Base-by-base conservation (phyloP, 2,329 filamentous ascomycete genomes). In the Thelonectria blattea region DNA sequence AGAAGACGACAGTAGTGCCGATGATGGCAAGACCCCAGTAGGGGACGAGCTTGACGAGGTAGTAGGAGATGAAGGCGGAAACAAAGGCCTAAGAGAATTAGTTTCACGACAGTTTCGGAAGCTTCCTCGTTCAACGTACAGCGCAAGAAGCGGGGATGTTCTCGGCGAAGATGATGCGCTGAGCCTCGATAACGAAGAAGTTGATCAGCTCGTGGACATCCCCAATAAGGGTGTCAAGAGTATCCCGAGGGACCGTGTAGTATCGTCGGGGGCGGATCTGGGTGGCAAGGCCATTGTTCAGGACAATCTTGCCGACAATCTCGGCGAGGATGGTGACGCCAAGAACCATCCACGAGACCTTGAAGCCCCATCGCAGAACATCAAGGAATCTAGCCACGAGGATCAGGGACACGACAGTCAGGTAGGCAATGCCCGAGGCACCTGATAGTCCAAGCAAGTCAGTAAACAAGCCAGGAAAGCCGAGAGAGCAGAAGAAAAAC, bases 101-200 rank as follows among this genome's bases (percentile, higher is more conserved):
- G 69, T 54, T 32, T 9, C 8, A 11, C n/a, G 17, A n/a, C 41
- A 4, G 39, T 9, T 39, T 45, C 47, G 42, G 52, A 39, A 61
- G 56, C 51, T 41, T 59, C 65, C 61, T 68, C 64, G 20, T 18
- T 41, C 42, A 11, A 79, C 87, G 75, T 81, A 89, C 88, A 67
- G 80, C 82, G 69, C 78, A 76, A 20, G 88, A 90, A 57, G 80
- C 83, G 64, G 78, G 75, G 59, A 90, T 75, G 68, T 90, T 91
- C 81, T 91, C 88, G 45, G 83, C 88, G 66, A 87, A 91, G 58
- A 90, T 71, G 66, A 91, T 85, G 63, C 88, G 83, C 79, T 91
- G 88, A 52, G 82, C 79, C 79, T 91, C 88, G 58, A 91, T 89
- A 62, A 89, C 81, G 68, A 90, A 87, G 75, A 91, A 91, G 81